phyloP scores from a whole-genome alignment of 345 rosid genomes.

The Bretschneidera sinensis region DNA sequence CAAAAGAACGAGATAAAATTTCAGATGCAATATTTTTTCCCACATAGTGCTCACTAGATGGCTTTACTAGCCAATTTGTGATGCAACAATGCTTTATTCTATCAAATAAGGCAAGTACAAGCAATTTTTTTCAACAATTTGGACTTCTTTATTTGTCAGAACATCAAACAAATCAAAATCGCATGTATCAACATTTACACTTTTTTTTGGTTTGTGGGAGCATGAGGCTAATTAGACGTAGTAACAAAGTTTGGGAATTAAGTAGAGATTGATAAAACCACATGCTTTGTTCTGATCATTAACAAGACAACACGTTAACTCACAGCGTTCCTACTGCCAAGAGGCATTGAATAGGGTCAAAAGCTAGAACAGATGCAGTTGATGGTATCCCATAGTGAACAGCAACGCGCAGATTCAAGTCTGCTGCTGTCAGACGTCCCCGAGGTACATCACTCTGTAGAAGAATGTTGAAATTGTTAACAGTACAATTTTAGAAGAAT shows the following conservation, averaged over 20 bases:
- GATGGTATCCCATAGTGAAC: slow-evolving; percentile 80
- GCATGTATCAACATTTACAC: neutral
- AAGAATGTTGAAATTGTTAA: slow-evolving; percentile 14
- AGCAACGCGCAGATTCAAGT: slow-evolving; percentile 49
- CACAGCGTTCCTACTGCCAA: slow-evolving; percentile 82
- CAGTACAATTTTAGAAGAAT: neutral
- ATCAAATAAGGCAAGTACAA: neutral
- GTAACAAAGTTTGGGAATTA: neutral
- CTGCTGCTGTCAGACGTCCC: slow-evolving; percentile 31
- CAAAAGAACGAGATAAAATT: neutral
- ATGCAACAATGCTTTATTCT: neutral
- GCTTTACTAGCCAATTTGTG: neutral
- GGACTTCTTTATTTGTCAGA: neutral
- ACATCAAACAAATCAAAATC: neutral
- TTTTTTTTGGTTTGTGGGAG: neutral
- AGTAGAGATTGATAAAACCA: neutral
- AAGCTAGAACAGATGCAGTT: slow-evolving; percentile 73
- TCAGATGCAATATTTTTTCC: neutral
- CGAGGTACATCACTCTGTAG: slow-evolving; percentile 13
- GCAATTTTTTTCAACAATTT: neutral
- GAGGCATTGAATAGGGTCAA: slow-evolving; percentile 70
- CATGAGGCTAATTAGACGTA: neutral
- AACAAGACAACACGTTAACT: slow-evolving; percentile 22
- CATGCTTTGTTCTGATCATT: slow-evolving; percentile 1
- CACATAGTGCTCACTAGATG: neutral